Evolutionary conservation across 2,329 filamentous ascomycete species (phyloP).

Genomic region (Trichoderma simmonsii): DNA sequence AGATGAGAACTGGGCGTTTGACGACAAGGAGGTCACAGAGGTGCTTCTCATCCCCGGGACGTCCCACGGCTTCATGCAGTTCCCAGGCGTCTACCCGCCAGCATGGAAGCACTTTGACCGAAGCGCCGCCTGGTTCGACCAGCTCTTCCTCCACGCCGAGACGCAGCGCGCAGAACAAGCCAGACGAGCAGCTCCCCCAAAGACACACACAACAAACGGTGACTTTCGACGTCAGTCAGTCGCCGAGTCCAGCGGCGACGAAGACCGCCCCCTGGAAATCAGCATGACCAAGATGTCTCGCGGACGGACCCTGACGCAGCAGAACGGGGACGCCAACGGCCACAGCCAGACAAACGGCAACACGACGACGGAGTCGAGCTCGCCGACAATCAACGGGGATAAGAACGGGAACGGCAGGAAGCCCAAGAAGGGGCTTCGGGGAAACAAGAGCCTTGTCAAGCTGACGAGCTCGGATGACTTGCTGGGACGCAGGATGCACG

Average conservation of each 20-base stretch:
- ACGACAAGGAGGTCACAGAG: conserved; percentile 53
- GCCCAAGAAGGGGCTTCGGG: conserved; percentile 34
- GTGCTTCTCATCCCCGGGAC: conserved; percentile 84
- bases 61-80: conserved; percentile 91
- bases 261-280: conserved; percentile 81
- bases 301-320: conserved; percentile 30
- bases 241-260: conserved; percentile 69
- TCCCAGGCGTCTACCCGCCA: conserved; percentile 81
- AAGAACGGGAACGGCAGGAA: conserved; percentile 24
- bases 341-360: conserved; percentile 13
- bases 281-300: conserved; percentile 53
- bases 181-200: conserved; percentile 17
- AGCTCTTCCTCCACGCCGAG: conserved; percentile 62
- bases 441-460: conserved; percentile 49
- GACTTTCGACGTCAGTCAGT: conserved; percentile 28
- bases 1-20: conserved; percentile 26
- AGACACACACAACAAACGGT: conserved; percentile 14
- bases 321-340: conserved; percentile 26
- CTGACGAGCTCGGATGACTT: conserved; percentile 58
- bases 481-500: conserved; percentile 56
- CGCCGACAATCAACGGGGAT: conserved; percentile 16
- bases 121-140: conserved; percentile 76
- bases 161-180: conserved; percentile 32
- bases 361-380: neutral
- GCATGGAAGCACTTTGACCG: conserved; percentile 84